Evolutionary conservation across 306 rosid species (phyloP).

Genomic region (Sesbania bispinosa): DNA sequence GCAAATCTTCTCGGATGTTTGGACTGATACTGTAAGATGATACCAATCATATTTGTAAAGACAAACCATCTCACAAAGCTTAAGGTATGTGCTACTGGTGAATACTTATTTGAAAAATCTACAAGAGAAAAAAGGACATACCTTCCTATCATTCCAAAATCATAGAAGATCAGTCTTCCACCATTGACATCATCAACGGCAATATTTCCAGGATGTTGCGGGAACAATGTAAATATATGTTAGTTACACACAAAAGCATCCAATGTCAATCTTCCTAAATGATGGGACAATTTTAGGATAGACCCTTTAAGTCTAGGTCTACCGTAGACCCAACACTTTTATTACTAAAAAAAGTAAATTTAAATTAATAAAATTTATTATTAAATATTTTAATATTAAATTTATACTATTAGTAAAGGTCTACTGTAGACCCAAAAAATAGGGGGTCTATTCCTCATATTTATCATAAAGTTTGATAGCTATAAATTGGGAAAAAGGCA

Average conservation of each 20-base stretch:
- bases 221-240: constrained; percentile 16
- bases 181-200: constrained; percentile 99
- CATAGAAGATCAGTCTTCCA: constrained; percentile 97
- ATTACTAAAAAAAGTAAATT: too few species aligned
- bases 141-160: constrained; percentile 99
- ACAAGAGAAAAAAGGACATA: constrained; percentile 35
- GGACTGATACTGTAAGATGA: constrained; percentile 73
- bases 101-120: neutral
- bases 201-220: constrained; percentile 97
- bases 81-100: constrained; percentile 1
- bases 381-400: too few species aligned
- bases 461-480: too few species aligned
- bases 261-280: neutral
- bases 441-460: too few species aligned
- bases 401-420: too few species aligned
- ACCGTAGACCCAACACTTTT: too few species aligned
- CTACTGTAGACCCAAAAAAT: too few species aligned
- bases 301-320: too few species aligned
- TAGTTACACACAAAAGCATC: neutral
- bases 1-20: constrained; percentile 93
- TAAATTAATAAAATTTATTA: too few species aligned
- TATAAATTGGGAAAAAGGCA: neutral
- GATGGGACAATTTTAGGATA: too few species aligned
- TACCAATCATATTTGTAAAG: constrained; percentile 20
- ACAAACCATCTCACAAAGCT: constrained; percentile 14